Conservation (phyloP, 2,329 filamentous ascomycete genomes). For the Colletotrichum echinochloae region DNA sequence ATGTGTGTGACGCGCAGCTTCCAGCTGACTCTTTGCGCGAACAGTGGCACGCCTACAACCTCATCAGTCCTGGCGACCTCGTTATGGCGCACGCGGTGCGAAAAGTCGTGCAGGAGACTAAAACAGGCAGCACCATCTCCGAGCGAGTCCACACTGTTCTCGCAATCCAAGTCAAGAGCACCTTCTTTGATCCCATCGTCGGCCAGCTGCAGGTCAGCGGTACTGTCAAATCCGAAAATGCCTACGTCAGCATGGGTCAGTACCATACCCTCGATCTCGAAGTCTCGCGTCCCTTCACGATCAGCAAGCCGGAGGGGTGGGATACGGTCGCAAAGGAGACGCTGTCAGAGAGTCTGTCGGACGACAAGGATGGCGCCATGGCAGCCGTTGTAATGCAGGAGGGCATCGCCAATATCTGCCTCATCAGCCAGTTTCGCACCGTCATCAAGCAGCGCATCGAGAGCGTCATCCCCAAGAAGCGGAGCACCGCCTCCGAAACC, state of each 20-base stretch:
- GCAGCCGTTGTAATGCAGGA: constrained; percentile 96
- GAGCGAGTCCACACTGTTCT: constrained; percentile 69
- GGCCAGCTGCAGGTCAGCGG: constrained; percentile 69
- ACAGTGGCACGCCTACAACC: constrained; percentile 72
- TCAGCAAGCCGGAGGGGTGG: constrained; percentile 85
- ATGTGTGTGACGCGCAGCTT: not conserved
- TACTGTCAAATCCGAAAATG: constrained; percentile 64
- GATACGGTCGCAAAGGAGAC: constrained; percentile 87
- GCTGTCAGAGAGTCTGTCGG: constrained; percentile 81
- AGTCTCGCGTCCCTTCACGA: constrained; percentile 85
- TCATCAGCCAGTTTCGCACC: constrained; percentile 84
- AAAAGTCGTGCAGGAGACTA: constrained; percentile 63
- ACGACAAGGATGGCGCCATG: constrained; percentile 83
- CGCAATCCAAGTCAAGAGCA: constrained; percentile 67
- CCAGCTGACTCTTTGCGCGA: constrained; percentile 6
- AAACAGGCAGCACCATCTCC: constrained; percentile 60
- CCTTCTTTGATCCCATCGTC: constrained; percentile 68
- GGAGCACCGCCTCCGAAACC: constrained; percentile 72
- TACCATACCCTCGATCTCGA: constrained; percentile 82
- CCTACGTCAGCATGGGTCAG: constrained; percentile 64
- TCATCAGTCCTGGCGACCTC: constrained; percentile 65
- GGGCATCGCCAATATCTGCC: constrained; percentile 83
- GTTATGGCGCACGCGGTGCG: constrained; percentile 67
- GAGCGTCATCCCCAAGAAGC: constrained; percentile 74
- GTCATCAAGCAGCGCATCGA: constrained; percentile 79